Base-by-base conservation (phyloP, 2,329 filamentous ascomycete genomes). In the Arthroderma uncinatum region DNA sequence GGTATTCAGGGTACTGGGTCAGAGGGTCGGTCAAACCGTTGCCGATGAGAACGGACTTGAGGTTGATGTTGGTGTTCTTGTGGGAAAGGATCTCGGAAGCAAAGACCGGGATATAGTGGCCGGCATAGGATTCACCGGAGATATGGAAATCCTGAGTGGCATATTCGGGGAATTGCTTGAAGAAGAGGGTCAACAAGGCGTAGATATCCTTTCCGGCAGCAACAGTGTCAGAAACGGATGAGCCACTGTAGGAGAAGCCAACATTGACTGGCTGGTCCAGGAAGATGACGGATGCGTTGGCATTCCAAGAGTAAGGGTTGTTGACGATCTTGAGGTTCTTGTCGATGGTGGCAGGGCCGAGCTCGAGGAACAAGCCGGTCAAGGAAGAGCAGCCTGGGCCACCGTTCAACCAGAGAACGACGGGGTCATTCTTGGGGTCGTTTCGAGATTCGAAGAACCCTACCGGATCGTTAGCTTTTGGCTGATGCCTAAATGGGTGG, bases 391-490 rank as follows among this genome's bases (percentile, higher is more conserved):
- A 97, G 67, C 93, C 93, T 47, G 93, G 93, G 65, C 93, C 93
- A 64, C 93, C 93, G 68, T 97, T 97, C 69, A 97, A 80, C 85
- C 92, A 95, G 64, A 96, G 82, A 57, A 97, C 85, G 50, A 97
- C 89, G 53, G 93, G 93, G 72, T 97, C 93, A 69, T 92, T 97
- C 81, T 91, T 83, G 64, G 93, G 93, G 73, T 98, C 91, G 68
- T 96, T 96, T 68, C 93, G 87, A 56, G 92, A 97, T 76, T 98
- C 93, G 66, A 98, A 98, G 84, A 98, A 98, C 93, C 90, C 89
- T 95, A 65, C 82, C 82, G 39, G n/a, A 10, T 40, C 37, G 39
- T 42, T 19, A 42, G 39, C 39, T n/a, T 54, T 98, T 81, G 39
- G 97, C 91, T 61, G 91, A 85, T 42, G 88, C 85, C 77, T 40